Base-by-base conservation (phyloP, 2,329 filamentous ascomycete species). In the Neopestalotiopsis clavispora region DNA sequence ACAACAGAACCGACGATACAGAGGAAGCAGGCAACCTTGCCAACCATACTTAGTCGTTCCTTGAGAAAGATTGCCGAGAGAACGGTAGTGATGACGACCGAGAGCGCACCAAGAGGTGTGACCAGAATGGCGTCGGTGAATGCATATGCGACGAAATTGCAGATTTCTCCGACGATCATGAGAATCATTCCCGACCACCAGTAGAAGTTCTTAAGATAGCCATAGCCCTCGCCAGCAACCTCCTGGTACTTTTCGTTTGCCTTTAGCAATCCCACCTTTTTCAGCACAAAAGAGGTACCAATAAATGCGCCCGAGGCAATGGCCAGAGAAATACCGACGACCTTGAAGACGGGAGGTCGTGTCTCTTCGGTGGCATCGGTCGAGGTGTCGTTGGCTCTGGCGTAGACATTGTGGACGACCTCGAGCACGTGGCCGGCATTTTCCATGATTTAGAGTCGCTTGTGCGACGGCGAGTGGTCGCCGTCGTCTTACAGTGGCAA, bases 241-340 rank as follows among this genome's bases (percentile, higher is more conserved):
- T 98, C 94, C 71, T 97, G 92, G 84, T 98, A 98, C 80, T 98
- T 98, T 75, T 93, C 90, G 81, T 98, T 99, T 65, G 96, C 95
- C 79, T 90, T 94, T 71, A 99, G 86, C 74, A 99, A 83, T 4
- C 96, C 96, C 69, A 93, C 87, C 83, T 99, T 99, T 83, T 98
- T 98, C 77, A 99, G 83, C 34, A 98, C 95, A 79, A 98, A 99
- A 0, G 95, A 98, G 14, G 92, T 87, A 67, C 96, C 96, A 77
- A 99, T 99, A 79, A 98, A 98, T 69, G 94, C 79, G 57, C 96
- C 96, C 0, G 95, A 98, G 40, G 90, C 90, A 69, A 98, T 87
- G 17, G 96, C 96, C 45, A 99, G 85, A 28, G 90, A 86, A 71
- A 99, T 94, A 67, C 96, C 96, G 73, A 98, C 88, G 32, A 91